Percentiles rank a stretch among this genome's conserved stretches.
These are phyloP conservation scores for Eutreptiella sp. DNA, from an alignment of 208 protist species.

Conservation along the genomic window DNA sequence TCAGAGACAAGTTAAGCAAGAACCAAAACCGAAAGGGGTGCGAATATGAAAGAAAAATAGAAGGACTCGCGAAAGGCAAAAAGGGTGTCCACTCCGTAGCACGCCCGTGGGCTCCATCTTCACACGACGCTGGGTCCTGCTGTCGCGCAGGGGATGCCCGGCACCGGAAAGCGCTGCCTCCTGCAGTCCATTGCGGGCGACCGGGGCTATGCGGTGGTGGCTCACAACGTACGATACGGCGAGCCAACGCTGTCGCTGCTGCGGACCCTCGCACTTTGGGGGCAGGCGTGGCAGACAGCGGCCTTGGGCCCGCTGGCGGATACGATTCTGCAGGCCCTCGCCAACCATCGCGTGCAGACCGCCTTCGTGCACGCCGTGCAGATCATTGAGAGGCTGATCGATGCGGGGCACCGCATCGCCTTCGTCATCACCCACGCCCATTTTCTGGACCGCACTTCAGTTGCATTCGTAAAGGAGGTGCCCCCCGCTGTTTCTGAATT, in stretches of 20 bases:
- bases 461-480: background rate
- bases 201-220: background rate
- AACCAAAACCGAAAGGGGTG: too few relatives aligned
- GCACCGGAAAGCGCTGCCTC: background rate
- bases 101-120: background rate
- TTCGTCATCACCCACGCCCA: background rate
- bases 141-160: background rate
- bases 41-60: too few relatives aligned
- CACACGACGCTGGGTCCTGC: background rate
- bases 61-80: background rate
- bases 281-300: background rate
- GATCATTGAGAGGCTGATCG: background rate
- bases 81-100: background rate
- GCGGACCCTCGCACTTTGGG: background rate
- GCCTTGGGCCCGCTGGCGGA: background rate
- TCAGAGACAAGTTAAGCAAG: too few relatives aligned
- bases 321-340: background rate
- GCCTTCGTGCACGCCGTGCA: background rate
- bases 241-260: background rate
- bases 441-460: constrained; percentile 1
- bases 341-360: background rate
- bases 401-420: background rate
- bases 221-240: background rate
- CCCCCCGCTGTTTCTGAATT: too few relatives aligned
- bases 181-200: background rate